Conservation (phyloP, 495 filamentous ascomycete genomes). For the Penicilliopsis zonata region DNA sequence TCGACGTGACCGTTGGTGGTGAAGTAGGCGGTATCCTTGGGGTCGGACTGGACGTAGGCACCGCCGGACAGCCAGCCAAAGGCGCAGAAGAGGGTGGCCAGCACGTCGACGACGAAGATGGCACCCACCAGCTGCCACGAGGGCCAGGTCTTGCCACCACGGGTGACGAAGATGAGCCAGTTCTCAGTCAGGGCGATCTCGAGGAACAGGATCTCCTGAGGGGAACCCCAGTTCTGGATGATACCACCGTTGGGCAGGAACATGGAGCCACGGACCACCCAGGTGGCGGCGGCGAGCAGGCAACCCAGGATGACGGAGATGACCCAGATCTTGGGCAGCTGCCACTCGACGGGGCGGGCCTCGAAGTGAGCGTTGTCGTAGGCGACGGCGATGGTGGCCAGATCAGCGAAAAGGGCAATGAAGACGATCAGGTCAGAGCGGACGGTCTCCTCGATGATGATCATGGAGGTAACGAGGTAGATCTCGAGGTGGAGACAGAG, state of each 20-base stretch:
- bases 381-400: conserved; percentile 64
- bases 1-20: conserved; percentile 49
- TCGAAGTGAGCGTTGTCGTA: conserved; percentile 72
- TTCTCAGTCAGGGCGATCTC: conserved; percentile 66
- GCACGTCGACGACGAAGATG: conserved; percentile 58
- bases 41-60: conserved; percentile 31
- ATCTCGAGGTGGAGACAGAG: conserved; percentile 67
- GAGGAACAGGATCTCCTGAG: conserved; percentile 64
- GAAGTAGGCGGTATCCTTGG: conserved; percentile 30
- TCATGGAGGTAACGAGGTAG: conserved; percentile 67
- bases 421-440: conserved; percentile 58
- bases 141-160: conserved; percentile 58
- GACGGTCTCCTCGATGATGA: conserved; percentile 65
- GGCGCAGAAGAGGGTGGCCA: conserved; percentile 60
- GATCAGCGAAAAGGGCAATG: conserved; percentile 65
- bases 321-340: conserved; percentile 68
- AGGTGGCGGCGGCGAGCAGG: conserved; percentile 54
- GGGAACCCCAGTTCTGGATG: conserved; percentile 59
- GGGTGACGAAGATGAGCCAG: conserved; percentile 72
- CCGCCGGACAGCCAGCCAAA: conserved; percentile 56
- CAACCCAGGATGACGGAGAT: conserved; percentile 57
- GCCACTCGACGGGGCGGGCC: conserved; percentile 61
- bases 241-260: conserved; percentile 59
- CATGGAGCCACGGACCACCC: conserved; percentile 56
- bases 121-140: conserved; percentile 62